These are phyloP conservation scores for Apiotrichum veenhuisii DNA, from an alignment of 1,284 basidiomycete species.

Conservation along the genomic window DNA sequence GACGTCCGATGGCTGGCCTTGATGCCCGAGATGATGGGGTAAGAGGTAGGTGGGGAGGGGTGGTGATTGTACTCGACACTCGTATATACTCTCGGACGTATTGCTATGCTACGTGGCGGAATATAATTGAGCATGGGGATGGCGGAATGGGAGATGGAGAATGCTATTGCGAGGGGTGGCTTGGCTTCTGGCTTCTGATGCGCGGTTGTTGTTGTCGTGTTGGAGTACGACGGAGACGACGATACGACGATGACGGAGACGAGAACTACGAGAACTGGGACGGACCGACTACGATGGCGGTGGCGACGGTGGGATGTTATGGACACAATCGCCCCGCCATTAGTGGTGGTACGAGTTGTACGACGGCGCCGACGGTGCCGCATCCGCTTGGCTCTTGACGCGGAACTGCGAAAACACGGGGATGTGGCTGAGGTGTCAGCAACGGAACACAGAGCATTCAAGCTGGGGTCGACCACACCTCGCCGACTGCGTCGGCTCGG, in stretches of 20 bases:
- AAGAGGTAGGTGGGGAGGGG: neutral
- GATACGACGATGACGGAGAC: no score
- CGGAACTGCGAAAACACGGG: conserved; percentile 50
- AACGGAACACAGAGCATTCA: conserved; percentile 15
- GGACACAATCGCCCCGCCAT: neutral
- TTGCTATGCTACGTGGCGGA: no score
- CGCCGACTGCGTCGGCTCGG: no score
- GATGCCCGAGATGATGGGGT: conserved; percentile 6
- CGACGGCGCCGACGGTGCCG: conserved; percentile 53
- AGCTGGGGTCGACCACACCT: conserved; percentile 13
- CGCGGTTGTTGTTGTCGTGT: neutral
- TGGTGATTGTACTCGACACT: neutral
- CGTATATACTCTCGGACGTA: neutral
- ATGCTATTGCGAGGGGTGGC: no score
- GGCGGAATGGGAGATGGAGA: no score
- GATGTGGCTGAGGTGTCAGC: conserved; percentile 45
- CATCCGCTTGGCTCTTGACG: conserved; percentile 44
- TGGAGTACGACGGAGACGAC: neutral
- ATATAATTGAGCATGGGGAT: no score
- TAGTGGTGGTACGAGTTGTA: conserved; percentile 18
- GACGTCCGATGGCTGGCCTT: conserved; percentile 7
- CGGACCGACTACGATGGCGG: neutral
- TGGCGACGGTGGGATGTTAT: neutral
- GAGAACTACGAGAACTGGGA: no score
- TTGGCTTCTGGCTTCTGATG: no score